These are phyloP conservation scores for Lolium multiflorum DNA, from an alignment of 176 grass and related monocot genomes.

Conservation along the genomic window DNA sequence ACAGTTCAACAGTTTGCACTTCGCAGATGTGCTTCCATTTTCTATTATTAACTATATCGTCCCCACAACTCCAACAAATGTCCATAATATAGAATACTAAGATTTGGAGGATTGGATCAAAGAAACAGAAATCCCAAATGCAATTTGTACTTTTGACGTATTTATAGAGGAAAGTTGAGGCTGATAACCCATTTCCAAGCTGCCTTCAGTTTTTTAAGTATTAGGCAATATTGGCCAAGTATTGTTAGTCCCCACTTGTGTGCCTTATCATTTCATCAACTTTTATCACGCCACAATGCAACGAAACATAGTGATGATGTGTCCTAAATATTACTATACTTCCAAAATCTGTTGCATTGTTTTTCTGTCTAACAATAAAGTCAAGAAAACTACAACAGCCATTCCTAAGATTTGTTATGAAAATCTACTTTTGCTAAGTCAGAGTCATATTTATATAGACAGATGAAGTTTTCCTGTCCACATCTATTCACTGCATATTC, in stretches of 20 bases:
- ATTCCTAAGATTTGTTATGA: background rate
- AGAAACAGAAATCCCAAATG: slow-evolving; percentile 15
- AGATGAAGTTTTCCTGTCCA: slow-evolving; percentile 4
- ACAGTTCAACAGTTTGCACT: background rate
- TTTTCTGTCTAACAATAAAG: background rate
- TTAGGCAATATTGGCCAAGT: background rate
- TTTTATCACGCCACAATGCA: background rate
- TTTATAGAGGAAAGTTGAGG: background rate
- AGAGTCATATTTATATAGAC: slow-evolving; percentile 14
- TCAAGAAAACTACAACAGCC: background rate
- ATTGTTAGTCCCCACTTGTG: background rate
- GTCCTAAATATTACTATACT: slow-evolving; percentile 1
- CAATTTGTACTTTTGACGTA: background rate
- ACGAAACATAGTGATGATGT: background rate
- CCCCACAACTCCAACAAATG: slow-evolving; percentile 18
- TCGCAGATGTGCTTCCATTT: background rate
- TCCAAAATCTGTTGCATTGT: background rate
- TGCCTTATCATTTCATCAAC: slow-evolving; percentile 6
- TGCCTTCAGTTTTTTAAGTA: background rate
- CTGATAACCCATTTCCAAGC: slow-evolving; percentile 10
- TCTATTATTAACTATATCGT: background rate
- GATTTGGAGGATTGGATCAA: background rate
- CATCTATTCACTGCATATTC: slow-evolving; percentile 5
- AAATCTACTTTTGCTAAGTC: background rate
- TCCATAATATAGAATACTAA: background rate